Percentiles rank a stretch among this genome's conserved stretches.
These are phyloP conservation scores for Musa acuminata DNA, from an alignment of 176 grass and related monocot genomes.

Conservation along the genomic window DNA sequence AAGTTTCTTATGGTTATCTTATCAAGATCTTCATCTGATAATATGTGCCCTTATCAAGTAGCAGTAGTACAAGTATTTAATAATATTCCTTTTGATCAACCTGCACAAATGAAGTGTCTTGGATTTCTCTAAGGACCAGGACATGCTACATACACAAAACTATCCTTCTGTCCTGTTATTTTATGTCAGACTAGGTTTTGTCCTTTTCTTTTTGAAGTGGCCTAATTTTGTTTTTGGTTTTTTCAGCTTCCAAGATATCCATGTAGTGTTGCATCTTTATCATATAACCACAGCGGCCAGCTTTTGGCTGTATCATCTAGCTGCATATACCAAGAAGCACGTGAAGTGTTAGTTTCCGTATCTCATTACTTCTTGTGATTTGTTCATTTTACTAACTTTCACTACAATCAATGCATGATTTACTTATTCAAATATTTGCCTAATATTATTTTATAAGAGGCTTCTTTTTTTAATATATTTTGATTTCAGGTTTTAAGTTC, in stretches of 20 bases:
- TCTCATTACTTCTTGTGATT: conserved; percentile 5
- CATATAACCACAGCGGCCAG: conserved; percentile 41
- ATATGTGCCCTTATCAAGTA: too few relatives aligned
- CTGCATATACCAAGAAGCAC: conserved; percentile 27
- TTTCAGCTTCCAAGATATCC: conserved; percentile 43
- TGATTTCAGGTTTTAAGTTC: too few relatives aligned
- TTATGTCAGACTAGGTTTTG: not conserved
- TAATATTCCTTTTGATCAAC: too few relatives aligned
- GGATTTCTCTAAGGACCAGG: too few relatives aligned
- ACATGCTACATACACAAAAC: too few relatives aligned
- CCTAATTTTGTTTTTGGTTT: not conserved
- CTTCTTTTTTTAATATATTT: not conserved
- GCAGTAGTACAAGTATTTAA: too few relatives aligned
- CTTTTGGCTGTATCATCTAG: conserved; percentile 57
- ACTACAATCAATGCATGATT: not conserved
- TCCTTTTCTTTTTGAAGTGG: not conserved
- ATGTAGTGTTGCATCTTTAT: conserved; percentile 44
- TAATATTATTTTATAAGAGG: not conserved
- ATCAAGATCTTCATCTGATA: too few relatives aligned
- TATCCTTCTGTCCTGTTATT: not conserved
- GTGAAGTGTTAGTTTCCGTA: conserved; percentile 44
- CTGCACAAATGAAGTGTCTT: too few relatives aligned
- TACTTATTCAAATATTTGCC: not conserved
- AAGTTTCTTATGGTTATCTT: too few relatives aligned
- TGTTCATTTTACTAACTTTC: conserved; percentile 10